A percentile compares a stretch with the other conserved stretches of the same genome.
Conservation (phyloP, 306 rosid genomes). For the Cucumis sativus region DNA sequence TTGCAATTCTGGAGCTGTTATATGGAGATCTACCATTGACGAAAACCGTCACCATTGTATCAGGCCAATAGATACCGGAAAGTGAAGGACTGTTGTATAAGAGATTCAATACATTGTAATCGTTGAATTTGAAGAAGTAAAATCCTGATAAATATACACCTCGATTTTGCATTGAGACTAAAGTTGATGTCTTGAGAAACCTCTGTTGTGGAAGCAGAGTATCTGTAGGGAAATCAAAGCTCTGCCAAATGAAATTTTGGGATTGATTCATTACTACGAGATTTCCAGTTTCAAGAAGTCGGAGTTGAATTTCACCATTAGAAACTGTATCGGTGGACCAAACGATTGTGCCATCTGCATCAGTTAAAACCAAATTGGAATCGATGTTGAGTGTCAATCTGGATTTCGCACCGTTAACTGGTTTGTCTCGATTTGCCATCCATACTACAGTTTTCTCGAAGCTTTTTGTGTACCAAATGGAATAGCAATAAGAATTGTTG, state of each 20-base stretch:
- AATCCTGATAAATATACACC: conserved; percentile 18
- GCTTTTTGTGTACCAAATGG: conserved; percentile 10
- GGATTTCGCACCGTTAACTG: conserved; percentile 12
- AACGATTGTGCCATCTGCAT: not conserved
- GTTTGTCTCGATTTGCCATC: conserved; percentile 14
- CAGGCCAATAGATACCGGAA: conserved; percentile 7
- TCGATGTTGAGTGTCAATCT: not conserved
- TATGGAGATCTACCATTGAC: conserved; percentile 10
- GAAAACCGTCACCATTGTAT: not conserved
- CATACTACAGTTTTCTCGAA: not conserved
- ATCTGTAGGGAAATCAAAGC: conserved; percentile 30
- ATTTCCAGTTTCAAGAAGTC: conserved; percentile 23
- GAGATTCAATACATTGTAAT: conserved; percentile 11
- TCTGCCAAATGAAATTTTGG: conserved; percentile 23
- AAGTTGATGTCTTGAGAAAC: conserved; percentile 11
- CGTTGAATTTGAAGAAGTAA: conserved; percentile 15
- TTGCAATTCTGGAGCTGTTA: conserved; percentile 7
- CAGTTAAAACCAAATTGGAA: conserved; percentile 6
- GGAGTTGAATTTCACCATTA: not conserved
- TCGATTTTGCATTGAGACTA: conserved; percentile 14
- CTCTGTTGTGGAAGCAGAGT: conserved; percentile 32
- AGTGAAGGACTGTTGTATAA: not conserved
- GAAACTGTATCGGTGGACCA: conserved; percentile 21
- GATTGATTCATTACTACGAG: conserved; percentile 17
- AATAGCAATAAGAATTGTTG: conserved; percentile 8